phyloP scores from a whole-genome alignment of 352 stramenopile genomes.

The Phytophthora colocasiae region DNA sequence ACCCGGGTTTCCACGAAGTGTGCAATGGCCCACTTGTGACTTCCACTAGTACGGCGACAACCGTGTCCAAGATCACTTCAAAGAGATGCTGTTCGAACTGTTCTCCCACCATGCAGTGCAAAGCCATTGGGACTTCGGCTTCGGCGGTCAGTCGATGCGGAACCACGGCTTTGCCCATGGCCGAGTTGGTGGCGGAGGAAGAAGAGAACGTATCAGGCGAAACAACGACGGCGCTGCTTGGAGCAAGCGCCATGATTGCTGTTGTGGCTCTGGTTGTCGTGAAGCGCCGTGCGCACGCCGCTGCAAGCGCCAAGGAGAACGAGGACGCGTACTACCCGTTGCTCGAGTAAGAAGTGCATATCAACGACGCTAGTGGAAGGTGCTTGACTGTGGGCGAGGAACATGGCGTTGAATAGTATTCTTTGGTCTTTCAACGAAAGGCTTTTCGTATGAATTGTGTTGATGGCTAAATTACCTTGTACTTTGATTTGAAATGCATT shows the following conservation, averaged over 20 bases:
- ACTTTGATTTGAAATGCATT: too few relatives aligned
- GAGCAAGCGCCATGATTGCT: background rate
- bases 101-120: background rate
- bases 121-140: background rate
- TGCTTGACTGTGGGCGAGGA: too few relatives aligned
- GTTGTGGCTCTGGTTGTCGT: background rate
- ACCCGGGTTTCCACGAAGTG: constrained; percentile 40
- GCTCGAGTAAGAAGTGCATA: background rate
- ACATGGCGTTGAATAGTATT: too few relatives aligned
- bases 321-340: background rate
- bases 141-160: constrained; percentile 45
- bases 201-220: constrained; percentile 24
- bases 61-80: constrained; percentile 24
- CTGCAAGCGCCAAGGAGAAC: background rate
- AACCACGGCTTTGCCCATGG: constrained; percentile 22
- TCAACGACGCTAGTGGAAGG: too few relatives aligned
- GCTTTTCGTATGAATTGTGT: too few relatives aligned
- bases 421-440: too few relatives aligned
- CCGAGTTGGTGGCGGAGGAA: constrained; percentile 20
- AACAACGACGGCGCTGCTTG: background rate
- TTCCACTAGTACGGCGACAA: constrained; percentile 19
- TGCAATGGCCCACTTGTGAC: constrained; percentile 53
- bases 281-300: background rate
- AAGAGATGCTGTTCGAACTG: constrained; percentile 44
- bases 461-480: too few relatives aligned